Evolutionary conservation across 345 rosid species (phyloP).

Genomic region (Ceriops zippeliana): DNA sequence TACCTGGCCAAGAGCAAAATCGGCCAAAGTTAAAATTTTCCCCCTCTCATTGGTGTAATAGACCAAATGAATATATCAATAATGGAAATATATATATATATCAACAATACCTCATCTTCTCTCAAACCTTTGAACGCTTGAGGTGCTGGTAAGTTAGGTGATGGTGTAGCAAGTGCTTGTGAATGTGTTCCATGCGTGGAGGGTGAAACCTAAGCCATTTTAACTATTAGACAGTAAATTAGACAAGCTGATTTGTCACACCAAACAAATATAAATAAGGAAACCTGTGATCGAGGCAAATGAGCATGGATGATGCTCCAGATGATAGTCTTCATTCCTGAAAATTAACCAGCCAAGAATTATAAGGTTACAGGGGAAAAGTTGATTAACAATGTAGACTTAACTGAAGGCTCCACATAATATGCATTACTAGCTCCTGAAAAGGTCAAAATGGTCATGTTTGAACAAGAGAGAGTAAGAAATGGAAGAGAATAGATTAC

Average conservation of each 20-base stretch:
- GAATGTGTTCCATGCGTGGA: constrained; percentile 58
- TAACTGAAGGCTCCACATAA: neutral
- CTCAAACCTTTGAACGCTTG: constrained; percentile 93
- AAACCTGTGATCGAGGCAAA: constrained; percentile 92
- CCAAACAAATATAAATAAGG: constrained; percentile 1
- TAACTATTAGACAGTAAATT: constrained; percentile 21
- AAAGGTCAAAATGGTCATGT: neutral
- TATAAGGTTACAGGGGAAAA: neutral
- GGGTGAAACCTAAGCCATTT: constrained; percentile 46
- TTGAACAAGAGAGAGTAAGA: constrained; percentile 6
- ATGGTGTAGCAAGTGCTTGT: constrained; percentile 60
- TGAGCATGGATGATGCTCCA: constrained; percentile 99
- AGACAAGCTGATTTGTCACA: neutral
- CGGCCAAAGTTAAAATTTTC: constrained; percentile 19
- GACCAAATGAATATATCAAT: neutral
- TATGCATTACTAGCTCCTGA: too few species aligned
- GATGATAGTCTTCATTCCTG: constrained; percentile 97
- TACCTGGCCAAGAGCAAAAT: constrained; percentile 49
- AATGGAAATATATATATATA: constrained; percentile 1
- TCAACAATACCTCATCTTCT: constrained; percentile 82
- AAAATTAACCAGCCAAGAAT: constrained; percentile 23
- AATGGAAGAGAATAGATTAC: constrained; percentile 42
- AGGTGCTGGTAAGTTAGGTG: constrained; percentile 55
- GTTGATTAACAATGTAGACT: constrained; percentile 5
- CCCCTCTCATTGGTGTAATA: neutral